Evolutionary conservation across 805 yeast species (phyloP), one percentile per base, ranked within the genome.

Genomic region (Zygosaccharomyces pseudorouxii): DNA sequence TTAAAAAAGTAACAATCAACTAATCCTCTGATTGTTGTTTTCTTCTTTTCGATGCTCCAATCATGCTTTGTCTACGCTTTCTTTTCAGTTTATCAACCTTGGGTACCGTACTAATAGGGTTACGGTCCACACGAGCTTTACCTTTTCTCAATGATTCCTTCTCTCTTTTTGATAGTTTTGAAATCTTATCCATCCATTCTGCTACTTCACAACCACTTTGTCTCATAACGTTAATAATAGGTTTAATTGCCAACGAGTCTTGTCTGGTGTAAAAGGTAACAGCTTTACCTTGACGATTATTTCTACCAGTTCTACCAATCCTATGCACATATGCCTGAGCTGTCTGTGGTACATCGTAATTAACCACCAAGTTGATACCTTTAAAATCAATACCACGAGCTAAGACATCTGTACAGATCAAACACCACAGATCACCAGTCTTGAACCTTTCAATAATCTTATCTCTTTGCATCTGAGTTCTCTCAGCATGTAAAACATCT

Each of bases 301-400:
- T 96, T 76, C 99, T 84, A 57, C 99, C 99, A 2, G 99, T 92
- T 75, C 99, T 85, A 68, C 99, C 99, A 60, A 93, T 88, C 71
- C 99, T 81, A 68, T 93, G 99, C 40, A 93, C 97, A 65, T 93
- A 93, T 0, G 96, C 84, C 67, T 92, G 97, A 0, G 97, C 89
- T 38, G 85, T 80, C 59, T 82, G 86, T 14, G 99, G 99, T 10
- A 93, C 96, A 69, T 93, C 99, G 67, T 93, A 93, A 69, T 93
- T 93, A 56, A 93, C 87, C 36, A 93, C 97, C 50, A 95, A 66
- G 62, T 90, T 93, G 43, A 93, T 92, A 47, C 97, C 97, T 62
- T 89, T 89, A 72, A 93, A 93, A 68, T 93, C 99, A 50, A 93
- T 87, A 74, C 99, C 99, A 71, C 99, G 81, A 3, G 97, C 85